phyloP scores from a whole-genome alignment of 495 filamentous ascomycete genomes.

The Symbiotaphrina buchneri region DNA sequence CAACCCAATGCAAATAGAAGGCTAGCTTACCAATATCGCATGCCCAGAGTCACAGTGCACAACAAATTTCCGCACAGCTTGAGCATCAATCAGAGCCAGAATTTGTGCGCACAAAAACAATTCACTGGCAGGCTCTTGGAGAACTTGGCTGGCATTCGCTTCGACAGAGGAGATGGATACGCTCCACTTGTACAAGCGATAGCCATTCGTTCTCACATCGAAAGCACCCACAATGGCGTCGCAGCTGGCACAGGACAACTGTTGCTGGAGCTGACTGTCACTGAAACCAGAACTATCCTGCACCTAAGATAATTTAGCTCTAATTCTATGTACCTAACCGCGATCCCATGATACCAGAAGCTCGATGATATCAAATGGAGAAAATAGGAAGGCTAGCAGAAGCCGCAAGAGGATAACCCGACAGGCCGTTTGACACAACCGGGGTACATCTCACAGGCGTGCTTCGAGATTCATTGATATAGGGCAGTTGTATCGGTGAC shows the following conservation, averaged over 20 bases:
- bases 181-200: constrained; percentile 27
- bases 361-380: too few relatives aligned
- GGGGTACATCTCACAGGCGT: neutral
- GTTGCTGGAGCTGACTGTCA: constrained; percentile 1
- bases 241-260: constrained; percentile 20
- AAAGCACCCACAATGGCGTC: constrained; percentile 18
- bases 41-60: too few relatives aligned
- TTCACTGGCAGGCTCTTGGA: too few relatives aligned
- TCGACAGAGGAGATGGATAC: constrained; percentile 3
- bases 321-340: constrained; percentile 29
- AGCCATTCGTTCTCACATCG: constrained; percentile 18
- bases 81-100: constrained; percentile 23
- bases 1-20: too few relatives aligned
- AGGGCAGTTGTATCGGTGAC: constrained; percentile 8
- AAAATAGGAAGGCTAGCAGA: constrained; percentile 23
- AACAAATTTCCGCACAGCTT: constrained; percentile 24
- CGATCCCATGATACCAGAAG: constrained; percentile 25
- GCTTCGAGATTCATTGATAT: constrained; percentile 1
- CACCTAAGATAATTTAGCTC: neutral
- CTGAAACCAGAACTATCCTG: too few relatives aligned
- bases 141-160: neutral
- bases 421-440: neutral
- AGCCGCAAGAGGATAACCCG: constrained; percentile 20
- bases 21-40: too few relatives aligned
- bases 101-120: constrained; percentile 27